A percentile compares a stretch with the other conserved stretches of the same genome.
Conservation (phyloP, 176 grass and related monocot species). For the Aegilops sharonensis region DNA sequence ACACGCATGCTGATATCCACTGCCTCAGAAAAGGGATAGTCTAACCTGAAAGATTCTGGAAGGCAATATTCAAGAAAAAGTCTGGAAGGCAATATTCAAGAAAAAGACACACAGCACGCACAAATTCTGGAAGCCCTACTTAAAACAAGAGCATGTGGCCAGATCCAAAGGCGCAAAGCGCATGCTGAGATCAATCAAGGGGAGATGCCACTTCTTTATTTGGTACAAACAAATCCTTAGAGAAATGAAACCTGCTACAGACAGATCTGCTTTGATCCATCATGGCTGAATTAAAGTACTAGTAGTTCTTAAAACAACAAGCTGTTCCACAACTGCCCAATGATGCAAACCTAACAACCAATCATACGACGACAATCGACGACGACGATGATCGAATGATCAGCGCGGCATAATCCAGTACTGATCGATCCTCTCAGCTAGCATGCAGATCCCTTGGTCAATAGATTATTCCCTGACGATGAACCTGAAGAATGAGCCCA, state of each 20-base stretch:
- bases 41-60: constrained; percentile 24
- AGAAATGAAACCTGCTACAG: constrained; percentile 47
- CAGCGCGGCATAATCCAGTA: constrained; percentile 17
- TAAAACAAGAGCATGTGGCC: constrained; percentile 31
- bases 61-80: constrained; percentile 24
- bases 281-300: constrained; percentile 8
- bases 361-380: constrained; percentile 31
- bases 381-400: neutral
- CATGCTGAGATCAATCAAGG: constrained; percentile 35
- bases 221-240: constrained; percentile 38
- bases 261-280: constrained; percentile 42
- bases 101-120: constrained; percentile 25
- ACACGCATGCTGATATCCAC: constrained; percentile 28
- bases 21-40: constrained; percentile 18
- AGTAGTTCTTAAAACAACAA: neutral
- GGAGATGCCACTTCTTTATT: constrained; percentile 29
- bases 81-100: constrained; percentile 13
- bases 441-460: constrained; percentile 2
- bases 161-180: constrained; percentile 32
- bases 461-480: constrained; percentile 23
- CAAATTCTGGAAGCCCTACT: constrained; percentile 36
- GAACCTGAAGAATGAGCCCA: constrained; percentile 48
- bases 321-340: constrained; percentile 39
- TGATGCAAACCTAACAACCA: constrained; percentile 57
- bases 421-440: constrained; percentile 16